These are phyloP conservation scores for Euphorbia pulcherrima DNA, from an alignment of 345 rosid species.

Conservation along the genomic window DNA sequence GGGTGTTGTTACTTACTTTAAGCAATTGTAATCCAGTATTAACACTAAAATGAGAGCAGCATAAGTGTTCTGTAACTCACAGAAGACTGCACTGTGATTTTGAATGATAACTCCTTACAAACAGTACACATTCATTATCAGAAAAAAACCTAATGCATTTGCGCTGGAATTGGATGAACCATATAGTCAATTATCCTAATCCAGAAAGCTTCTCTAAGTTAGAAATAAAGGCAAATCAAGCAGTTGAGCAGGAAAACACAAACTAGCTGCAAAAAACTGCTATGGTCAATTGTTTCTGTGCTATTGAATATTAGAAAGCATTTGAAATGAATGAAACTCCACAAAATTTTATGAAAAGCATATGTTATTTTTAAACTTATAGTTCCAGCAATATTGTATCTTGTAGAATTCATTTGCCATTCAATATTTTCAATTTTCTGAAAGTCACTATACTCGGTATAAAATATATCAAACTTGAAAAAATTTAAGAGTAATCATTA, in stretches of 20 bases:
- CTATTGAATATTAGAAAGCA: too few relatives aligned
- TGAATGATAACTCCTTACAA: background rate
- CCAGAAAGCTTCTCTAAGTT: conserved; percentile 1
- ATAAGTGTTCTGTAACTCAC: too few relatives aligned
- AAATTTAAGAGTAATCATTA: background rate
- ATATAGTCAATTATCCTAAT: background rate
- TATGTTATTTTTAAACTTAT: background rate
- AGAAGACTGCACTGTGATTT: background rate
- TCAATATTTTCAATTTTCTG: background rate
- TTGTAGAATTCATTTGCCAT: background rate
- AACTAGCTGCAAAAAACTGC: background rate
- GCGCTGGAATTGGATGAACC: background rate
- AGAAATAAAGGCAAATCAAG: background rate
- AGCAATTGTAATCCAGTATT: background rate
- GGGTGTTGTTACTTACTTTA: background rate
- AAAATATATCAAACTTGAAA: background rate
- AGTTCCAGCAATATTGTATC: background rate
- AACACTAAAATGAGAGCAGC: background rate
- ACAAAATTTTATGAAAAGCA: background rate
- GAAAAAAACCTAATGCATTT: background rate
- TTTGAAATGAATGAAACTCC: background rate
- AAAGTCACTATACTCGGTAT: background rate
- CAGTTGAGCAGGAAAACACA: background rate
- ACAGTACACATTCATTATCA: background rate
- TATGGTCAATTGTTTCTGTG: background rate